Percentiles rank a stretch among this genome's conserved stretches.
These are phyloP conservation scores for Wickerhamiella spandovensis DNA, from an alignment of 805 yeast genomes.

Conservation along the genomic window DNA sequence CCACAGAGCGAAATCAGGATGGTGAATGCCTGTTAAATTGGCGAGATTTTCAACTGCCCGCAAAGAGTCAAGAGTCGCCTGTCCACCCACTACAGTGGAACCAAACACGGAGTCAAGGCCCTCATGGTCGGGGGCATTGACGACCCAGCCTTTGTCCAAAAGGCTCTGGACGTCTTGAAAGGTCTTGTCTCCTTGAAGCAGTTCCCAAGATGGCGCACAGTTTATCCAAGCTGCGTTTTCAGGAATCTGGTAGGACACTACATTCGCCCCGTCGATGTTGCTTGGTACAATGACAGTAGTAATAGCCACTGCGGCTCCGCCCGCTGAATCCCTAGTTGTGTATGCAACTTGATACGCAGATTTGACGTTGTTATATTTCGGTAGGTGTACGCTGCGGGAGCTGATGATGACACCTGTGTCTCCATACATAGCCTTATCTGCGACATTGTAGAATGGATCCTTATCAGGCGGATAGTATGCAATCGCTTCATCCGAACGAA, in stretches of 20 bases:
- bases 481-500: too few relatives aligned
- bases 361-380: neutral
- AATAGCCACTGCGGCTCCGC: conserved; percentile 17
- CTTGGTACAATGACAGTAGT: conserved; percentile 20
- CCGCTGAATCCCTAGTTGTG: conserved; percentile 18
- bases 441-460: too few relatives aligned
- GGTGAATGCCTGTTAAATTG: conserved; percentile 1
- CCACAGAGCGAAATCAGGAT: conserved; percentile 11
- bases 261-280: neutral
- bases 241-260: conserved; percentile 15
- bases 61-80: conserved; percentile 19
- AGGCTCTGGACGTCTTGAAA: conserved; percentile 11
- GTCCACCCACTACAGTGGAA: conserved; percentile 21
- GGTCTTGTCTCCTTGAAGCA: conserved; percentile 7
- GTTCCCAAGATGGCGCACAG: conserved; percentile 17
- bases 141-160: conserved; percentile 10
- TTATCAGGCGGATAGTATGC: too few relatives aligned
- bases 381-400: too few relatives aligned
- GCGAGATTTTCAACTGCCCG: conserved; percentile 15
- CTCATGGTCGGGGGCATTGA: conserved; percentile 20
- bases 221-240: conserved; percentile 14
- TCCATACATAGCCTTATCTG: too few relatives aligned
- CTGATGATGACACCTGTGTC: too few relatives aligned
- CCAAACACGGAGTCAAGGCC: conserved; percentile 20
- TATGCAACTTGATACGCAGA: conserved; percentile 13